A percentile compares a stretch with the other conserved stretches of the same genome.
Evolutionary conservation across 768 basidiomycete species (phyloP).

Genomic region (Tylopilus balloui): DNA sequence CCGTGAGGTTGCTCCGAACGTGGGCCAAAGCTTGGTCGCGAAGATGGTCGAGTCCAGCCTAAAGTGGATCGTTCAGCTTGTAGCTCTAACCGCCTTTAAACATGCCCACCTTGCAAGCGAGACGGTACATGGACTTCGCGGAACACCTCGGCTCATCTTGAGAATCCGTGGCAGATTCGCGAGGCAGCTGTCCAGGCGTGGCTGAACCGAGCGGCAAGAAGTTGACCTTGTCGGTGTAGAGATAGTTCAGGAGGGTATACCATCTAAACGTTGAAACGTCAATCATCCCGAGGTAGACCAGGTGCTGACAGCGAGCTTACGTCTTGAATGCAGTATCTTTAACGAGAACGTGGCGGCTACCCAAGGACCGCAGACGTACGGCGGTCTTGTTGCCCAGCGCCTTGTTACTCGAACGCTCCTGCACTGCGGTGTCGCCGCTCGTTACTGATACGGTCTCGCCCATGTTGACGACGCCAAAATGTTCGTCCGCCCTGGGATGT

Average conservation of each 20-base stretch:
- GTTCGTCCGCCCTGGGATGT: conserved; percentile 2
- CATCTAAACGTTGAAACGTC: conserved; percentile 27
- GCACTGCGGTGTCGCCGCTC: background rate
- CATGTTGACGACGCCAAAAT: background rate
- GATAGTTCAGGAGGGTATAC: conserved; percentile 37
- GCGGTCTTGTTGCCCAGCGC: background rate
- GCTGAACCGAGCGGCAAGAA: conserved; percentile 30
- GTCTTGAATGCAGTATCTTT: conserved; percentile 30
- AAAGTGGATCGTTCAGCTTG: background rate
- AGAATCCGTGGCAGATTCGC: conserved; percentile 1
- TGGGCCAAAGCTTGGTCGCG: conserved; percentile 13
- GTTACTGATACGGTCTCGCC: background rate
- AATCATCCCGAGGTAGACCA: background rate
- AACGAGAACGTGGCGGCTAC: conserved; percentile 24
- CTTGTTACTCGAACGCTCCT: background rate
- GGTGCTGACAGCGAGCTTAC: conserved; percentile 5
- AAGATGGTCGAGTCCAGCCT: conserved; percentile 22
- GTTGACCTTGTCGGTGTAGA: conserved; percentile 34
- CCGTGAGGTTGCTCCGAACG: conserved; percentile 17
- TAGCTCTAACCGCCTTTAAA: background rate
- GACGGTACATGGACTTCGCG: conserved; percentile 42
- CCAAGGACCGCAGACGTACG: conserved; percentile 9
- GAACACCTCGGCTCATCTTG: conserved; percentile 27
- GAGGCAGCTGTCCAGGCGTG: background rate
- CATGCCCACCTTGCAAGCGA: conserved; percentile 34